Conservation (phyloP, 768 basidiomycete genomes). For the Sistotremastrum niveocremeum region DNA sequence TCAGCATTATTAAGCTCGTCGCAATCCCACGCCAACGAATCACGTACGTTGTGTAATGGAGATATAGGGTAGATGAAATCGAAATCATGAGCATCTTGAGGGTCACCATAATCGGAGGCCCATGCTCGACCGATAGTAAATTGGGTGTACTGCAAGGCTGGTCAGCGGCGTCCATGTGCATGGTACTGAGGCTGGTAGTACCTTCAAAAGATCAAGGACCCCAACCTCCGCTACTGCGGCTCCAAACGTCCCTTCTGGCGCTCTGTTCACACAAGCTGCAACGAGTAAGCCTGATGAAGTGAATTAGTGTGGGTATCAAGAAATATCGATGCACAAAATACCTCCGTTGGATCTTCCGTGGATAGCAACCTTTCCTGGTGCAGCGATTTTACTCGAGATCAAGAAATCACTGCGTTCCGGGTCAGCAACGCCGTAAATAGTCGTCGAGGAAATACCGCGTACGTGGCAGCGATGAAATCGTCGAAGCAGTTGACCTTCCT, state of each 20-base stretch:
- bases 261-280: conserved; percentile 76
- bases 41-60: conserved; percentile 73
- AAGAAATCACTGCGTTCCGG: conserved; percentile 42
- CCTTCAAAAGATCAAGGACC: conserved; percentile 68
- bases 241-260: conserved; percentile 64
- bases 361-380: conserved; percentile 56
- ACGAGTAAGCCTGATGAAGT: conserved; percentile 48
- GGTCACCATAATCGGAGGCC: conserved; percentile 69
- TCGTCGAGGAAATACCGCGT: conserved; percentile 14
- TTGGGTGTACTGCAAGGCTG: conserved; percentile 40
- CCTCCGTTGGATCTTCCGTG: conserved; percentile 74
- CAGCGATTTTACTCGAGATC: conserved; percentile 57
- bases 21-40: no score
- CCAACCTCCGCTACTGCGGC: conserved; percentile 73
- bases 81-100: conserved; percentile 63
- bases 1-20: no score
- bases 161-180: background rate
- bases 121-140: conserved; percentile 65
- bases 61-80: conserved; percentile 76
- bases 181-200: conserved; percentile 13
- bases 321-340: conserved; percentile 2
- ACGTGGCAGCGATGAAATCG: conserved; percentile 77
- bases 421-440: background rate
- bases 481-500: conserved; percentile 67
- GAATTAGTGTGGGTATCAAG: background rate